Conservation (phyloP, 2,329 filamentous ascomycete genomes). For the Beauveria brongniartii region DNA sequence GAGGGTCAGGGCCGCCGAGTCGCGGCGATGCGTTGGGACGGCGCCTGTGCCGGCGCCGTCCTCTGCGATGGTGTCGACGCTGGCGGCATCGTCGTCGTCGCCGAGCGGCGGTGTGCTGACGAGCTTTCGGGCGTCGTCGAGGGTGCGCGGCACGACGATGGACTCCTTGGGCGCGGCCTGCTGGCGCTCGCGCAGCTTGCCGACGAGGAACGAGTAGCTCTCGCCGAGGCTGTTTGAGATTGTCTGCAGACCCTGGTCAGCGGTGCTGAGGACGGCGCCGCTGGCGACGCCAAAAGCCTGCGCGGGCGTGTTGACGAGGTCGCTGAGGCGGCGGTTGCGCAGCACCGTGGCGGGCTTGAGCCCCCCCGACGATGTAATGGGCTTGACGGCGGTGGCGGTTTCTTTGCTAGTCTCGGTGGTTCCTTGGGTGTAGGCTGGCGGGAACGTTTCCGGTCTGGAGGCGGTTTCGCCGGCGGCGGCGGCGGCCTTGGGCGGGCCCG, state of each 20-base stretch:
- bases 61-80: constrained; percentile 41
- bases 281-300: constrained; percentile 75
- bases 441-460: constrained; percentile 43
- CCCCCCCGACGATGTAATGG: constrained; percentile 31
- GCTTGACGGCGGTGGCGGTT: constrained; percentile 27
- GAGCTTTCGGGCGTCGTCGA: constrained; percentile 86
- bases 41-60: constrained; percentile 29
- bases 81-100: constrained; percentile 46
- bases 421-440: constrained; percentile 45
- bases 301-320: constrained; percentile 76
- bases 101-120: constrained; percentile 62
- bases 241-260: constrained; percentile 85
- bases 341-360: constrained; percentile 39
- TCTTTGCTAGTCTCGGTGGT: constrained; percentile 26
- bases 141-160: constrained; percentile 69
- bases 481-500: constrained; percentile 54
- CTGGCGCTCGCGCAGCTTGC: constrained; percentile 70
- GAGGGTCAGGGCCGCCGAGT: constrained; percentile 51
- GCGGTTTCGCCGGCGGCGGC: constrained; percentile 37
- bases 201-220: constrained; percentile 89
- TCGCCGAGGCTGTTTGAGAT: constrained; percentile 86
- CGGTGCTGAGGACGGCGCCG: constrained; percentile 77
- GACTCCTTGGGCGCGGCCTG: constrained; percentile 26
- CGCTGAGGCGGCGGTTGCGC: constrained; percentile 71
- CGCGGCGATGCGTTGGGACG: constrained; percentile 39